Evolutionary conservation across 768 basidiomycete genomes (phyloP).

Genomic region (Leucosporidium creatinivorum): DNA sequence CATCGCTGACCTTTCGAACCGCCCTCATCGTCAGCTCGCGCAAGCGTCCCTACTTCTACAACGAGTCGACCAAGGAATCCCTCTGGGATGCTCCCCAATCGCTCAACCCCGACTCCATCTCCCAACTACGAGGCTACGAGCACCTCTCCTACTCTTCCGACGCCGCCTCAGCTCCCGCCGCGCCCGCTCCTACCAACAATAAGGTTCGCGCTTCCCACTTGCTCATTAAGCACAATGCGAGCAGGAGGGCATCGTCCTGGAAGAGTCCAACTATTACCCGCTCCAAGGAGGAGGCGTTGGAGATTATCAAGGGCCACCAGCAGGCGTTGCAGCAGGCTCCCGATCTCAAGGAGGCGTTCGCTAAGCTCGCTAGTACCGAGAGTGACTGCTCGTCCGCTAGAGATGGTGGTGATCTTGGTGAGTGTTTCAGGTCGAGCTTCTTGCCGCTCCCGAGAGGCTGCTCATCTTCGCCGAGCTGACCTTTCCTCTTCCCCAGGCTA

Average conservation of each 20-base stretch:
- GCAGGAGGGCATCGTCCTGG: slow-evolving; percentile 47
- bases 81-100: slow-evolving; percentile 56
- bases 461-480: neutral
- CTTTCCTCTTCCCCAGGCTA: slow-evolving; percentile 42
- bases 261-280: slow-evolving; percentile 69
- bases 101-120: slow-evolving; percentile 26
- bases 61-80: slow-evolving; percentile 60
- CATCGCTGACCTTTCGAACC: too few species aligned
- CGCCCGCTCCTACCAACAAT: slow-evolving; percentile 45
- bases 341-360: slow-evolving; percentile 54
- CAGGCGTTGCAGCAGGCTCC: slow-evolving; percentile 52
- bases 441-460: neutral
- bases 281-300: slow-evolving; percentile 78
- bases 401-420: slow-evolving; percentile 70
- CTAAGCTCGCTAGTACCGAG: slow-evolving; percentile 61
- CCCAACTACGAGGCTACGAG: slow-evolving; percentile 30
- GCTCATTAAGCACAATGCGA: slow-evolving; percentile 69
- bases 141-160: slow-evolving; percentile 36
- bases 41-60: slow-evolving; percentile 80
- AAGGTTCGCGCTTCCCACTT: slow-evolving; percentile 86
- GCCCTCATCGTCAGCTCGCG: slow-evolving; percentile 49
- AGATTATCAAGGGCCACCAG: slow-evolving; percentile 62
- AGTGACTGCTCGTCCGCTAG: slow-evolving; percentile 86
- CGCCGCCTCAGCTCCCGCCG: slow-evolving; percentile 21
- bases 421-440: neutral